phyloP scores from a whole-genome alignment of 2,329 filamentous ascomycete species.

The Calonectria multiphialidica region DNA sequence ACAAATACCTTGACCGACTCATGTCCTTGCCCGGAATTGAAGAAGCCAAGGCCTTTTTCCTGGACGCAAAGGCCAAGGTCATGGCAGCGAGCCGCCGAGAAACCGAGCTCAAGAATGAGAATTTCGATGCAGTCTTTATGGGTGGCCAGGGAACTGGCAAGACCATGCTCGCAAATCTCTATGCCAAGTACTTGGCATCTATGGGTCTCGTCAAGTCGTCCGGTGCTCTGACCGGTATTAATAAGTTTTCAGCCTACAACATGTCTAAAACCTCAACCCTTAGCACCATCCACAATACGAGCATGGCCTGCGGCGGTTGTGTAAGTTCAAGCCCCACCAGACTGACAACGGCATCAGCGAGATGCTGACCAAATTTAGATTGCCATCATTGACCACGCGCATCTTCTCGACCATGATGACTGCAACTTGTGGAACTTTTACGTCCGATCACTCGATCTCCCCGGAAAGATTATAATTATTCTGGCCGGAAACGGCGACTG shows the following conservation, averaged over 20 bases:
- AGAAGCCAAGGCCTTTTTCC: constrained; percentile 68
- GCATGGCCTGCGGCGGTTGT: constrained; percentile 66
- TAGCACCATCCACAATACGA: constrained; percentile 55
- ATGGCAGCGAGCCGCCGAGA: constrained; percentile 66
- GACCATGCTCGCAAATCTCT: constrained; percentile 44
- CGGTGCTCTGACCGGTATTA: constrained; percentile 59
- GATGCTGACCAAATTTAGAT: constrained; percentile 36
- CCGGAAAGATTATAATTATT: constrained; percentile 45
- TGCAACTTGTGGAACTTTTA: constrained; percentile 45
- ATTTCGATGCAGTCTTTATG: constrained; percentile 46
- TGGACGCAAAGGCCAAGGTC: constrained; percentile 57
- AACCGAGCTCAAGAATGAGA: constrained; percentile 56
- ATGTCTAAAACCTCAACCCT: constrained; percentile 50
- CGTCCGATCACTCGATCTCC: constrained; percentile 40
- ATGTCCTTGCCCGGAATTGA: constrained; percentile 75
- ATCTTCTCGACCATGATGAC: constrained; percentile 44
- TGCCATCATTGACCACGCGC: constrained; percentile 45
- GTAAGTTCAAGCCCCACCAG: constrained; percentile 45
- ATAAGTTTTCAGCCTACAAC: constrained; percentile 43
- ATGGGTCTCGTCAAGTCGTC: constrained; percentile 43
- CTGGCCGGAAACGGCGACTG: constrained; percentile 44
- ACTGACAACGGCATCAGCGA: neutral
- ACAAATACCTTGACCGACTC: constrained; percentile 67
- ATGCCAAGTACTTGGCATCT: constrained; percentile 45
- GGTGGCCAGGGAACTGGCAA: constrained; percentile 48